Conservation (phyloP, 352 stramenopile species). For the Pythium apleroticum region DNA sequence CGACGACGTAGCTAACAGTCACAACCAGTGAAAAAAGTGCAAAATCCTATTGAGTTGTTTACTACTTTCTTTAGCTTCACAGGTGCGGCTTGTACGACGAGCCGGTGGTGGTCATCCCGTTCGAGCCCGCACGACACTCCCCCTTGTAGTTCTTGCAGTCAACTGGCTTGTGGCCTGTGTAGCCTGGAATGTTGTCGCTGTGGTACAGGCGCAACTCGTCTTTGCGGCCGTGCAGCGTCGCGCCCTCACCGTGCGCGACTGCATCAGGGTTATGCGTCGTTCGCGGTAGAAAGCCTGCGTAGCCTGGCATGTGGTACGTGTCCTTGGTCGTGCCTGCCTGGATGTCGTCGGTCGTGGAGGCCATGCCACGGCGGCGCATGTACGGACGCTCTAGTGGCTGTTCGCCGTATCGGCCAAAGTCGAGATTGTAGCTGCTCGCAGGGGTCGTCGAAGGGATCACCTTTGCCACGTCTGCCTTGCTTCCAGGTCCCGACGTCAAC, state of each 20-base stretch:
- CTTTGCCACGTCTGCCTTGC: conserved; percentile 20
- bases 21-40: neutral
- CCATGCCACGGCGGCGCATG: conserved; percentile 76
- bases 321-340: conserved; percentile 64
- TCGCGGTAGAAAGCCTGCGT: conserved; percentile 66
- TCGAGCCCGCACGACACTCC: conserved; percentile 60
- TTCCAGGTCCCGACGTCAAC: neutral
- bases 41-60: neutral
- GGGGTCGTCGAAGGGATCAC: conserved; percentile 61
- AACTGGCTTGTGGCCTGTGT: conserved; percentile 77
- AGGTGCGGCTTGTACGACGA: conserved; percentile 55
- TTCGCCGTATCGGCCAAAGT: conserved; percentile 70
- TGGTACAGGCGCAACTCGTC: conserved; percentile 71
- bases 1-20: conserved; percentile 25
- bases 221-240: conserved; percentile 33
- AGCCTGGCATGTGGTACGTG: conserved; percentile 83
- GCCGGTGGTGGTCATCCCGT: conserved; percentile 60
- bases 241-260: conserved; percentile 53
- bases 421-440: conserved; percentile 66
- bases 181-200: conserved; percentile 80
- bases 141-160: conserved; percentile 81
- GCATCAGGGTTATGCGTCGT: conserved; percentile 61
- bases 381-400: conserved; percentile 65
- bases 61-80: conserved; percentile 18
- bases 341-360: conserved; percentile 72